Base-by-base conservation (phyloP, 2,329 filamentous ascomycete species). In the Venturia aucupariae region DNA sequence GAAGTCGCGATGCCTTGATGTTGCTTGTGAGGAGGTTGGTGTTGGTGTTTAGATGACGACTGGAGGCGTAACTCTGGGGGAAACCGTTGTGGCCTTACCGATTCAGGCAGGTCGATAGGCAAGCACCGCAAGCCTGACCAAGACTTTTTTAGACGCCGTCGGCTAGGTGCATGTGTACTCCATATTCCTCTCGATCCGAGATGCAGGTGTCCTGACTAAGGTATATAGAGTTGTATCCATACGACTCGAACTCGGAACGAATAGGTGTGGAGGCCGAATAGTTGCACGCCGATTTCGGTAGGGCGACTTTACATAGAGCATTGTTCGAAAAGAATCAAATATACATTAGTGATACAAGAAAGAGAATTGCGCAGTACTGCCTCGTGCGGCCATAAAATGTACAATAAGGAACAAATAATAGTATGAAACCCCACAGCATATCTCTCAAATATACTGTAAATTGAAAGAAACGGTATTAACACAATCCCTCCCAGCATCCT, bases 101-200 rank as follows among this genome's bases (percentile, higher is more conserved):
- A 19, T 55, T 55, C 30, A 5, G 51, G 51, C 2, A 54, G 48
- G 48, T 54, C 24, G 24, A 30, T 7, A 13, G 4, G 51, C 15
- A 57, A 35, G 51, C 30, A 32, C 30, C 7, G 51, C 48, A 55
- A 55, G 48, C 24, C 32, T 32, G 15, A 30, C 8, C 48, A 55
- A 32, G 24, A 55, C 24, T 51, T 27, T 19, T 15, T 42, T 13
- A 5, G 39, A 19, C 22, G 44, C 48, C 24, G 24, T 17, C 17
- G 4, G 3, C 19, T 55, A 55, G 48, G 32, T 17, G 24, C 48
- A 55, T 30, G 24, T 48, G n/a, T 2, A 22, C 44, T 48, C 44
- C 44, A 48, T 32, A 35, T 57, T 57, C 46, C 19, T 57, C 51
- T 57, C 51, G 51, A n/a, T 35, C 51, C 51, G 51, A 57, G 27